Percentiles rank a stretch among this genome's conserved stretches.
Conservation (phyloP, 257 asterid genomes). For the Fraxinus cuspidata region DNA sequence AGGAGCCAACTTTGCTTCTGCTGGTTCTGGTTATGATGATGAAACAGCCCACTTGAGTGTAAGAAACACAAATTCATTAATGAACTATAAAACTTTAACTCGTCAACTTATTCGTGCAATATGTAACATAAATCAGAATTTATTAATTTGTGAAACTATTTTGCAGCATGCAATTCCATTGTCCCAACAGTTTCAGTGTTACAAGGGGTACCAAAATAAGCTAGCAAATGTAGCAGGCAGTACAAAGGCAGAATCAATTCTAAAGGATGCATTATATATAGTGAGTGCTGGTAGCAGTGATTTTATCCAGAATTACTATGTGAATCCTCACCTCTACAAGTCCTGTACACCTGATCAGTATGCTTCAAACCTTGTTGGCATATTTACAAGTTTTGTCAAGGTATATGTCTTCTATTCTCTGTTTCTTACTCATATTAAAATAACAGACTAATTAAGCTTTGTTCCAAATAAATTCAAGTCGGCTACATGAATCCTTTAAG, state of each 20-base stretch:
- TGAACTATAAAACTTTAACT: not conserved
- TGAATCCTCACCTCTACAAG: constrained; percentile 70
- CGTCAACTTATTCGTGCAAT: not conserved
- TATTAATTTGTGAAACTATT: not conserved
- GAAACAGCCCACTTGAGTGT: constrained; percentile 69
- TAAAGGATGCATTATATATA: constrained; percentile 61
- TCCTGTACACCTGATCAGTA: constrained; percentile 74
- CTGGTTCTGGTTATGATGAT: constrained; percentile 93
- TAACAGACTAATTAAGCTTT: not conserved
- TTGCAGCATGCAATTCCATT: constrained; percentile 83
- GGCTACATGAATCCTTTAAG: too few species aligned
- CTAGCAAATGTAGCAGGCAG: constrained; percentile 67
- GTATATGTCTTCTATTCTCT: constrained; percentile 26
- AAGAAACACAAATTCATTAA: not conserved
- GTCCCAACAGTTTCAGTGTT: constrained; percentile 61
- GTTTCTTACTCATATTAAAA: not conserved
- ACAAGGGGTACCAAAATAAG: constrained; percentile 77
- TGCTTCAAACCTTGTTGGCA: constrained; percentile 61
- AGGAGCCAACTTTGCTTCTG: constrained; percentile 94
- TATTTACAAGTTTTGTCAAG: constrained; percentile 60
- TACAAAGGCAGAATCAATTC: constrained; percentile 47
- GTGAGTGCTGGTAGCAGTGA: constrained; percentile 83
- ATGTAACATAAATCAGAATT: not conserved
- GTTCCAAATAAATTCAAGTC: not conserved
- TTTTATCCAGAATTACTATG: constrained; percentile 79